These are phyloP conservation scores for Zygoascus meyerae DNA, from an alignment of 1,139 yeast genomes.

Conservation along the genomic window DNA sequence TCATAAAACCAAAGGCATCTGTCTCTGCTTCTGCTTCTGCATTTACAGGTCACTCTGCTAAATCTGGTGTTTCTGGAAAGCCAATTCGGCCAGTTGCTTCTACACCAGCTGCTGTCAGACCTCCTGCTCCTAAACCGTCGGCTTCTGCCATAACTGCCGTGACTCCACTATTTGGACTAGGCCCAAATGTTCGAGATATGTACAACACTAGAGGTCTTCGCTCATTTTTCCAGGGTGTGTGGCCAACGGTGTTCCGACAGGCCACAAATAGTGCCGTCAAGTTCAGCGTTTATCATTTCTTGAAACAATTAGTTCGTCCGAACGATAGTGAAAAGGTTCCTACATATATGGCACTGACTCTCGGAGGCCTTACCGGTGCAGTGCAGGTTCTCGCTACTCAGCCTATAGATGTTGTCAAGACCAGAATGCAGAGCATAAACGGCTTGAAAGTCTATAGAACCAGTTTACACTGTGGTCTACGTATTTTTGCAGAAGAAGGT, in stretches of 20 bases:
- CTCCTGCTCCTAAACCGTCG: conserved; percentile 15
- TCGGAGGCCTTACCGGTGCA: conserved; percentile 42
- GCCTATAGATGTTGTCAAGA: conserved; percentile 85
- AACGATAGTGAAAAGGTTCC: conserved; percentile 34
- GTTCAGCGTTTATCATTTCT: conserved; percentile 73
- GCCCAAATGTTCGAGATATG: conserved; percentile 41
- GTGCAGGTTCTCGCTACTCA: conserved; percentile 78
- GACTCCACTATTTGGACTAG: conserved; percentile 23
- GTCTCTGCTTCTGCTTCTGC: background rate
- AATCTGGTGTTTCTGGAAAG: background rate
- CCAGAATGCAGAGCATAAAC: conserved; percentile 77
- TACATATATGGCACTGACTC: conserved; percentile 18
- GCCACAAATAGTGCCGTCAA: conserved; percentile 73
- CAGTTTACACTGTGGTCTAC: conserved; percentile 61
- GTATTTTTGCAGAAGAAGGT: conserved; percentile 59
- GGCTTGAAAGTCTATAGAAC: conserved; percentile 59
- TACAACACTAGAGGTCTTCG: conserved; percentile 66
- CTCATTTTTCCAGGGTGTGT: conserved; percentile 78
- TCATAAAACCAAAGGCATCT: background rate
- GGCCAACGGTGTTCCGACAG: conserved; percentile 76
- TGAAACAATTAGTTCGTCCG: conserved; percentile 49
- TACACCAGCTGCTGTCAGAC: conserved; percentile 15
- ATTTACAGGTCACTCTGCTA: background rate
- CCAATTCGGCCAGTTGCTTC: conserved; percentile 15
- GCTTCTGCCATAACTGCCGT: conserved; percentile 10